Evolutionary conservation across 106 monocot genomes (phyloP).

Genomic region (Allium sativum): DNA sequence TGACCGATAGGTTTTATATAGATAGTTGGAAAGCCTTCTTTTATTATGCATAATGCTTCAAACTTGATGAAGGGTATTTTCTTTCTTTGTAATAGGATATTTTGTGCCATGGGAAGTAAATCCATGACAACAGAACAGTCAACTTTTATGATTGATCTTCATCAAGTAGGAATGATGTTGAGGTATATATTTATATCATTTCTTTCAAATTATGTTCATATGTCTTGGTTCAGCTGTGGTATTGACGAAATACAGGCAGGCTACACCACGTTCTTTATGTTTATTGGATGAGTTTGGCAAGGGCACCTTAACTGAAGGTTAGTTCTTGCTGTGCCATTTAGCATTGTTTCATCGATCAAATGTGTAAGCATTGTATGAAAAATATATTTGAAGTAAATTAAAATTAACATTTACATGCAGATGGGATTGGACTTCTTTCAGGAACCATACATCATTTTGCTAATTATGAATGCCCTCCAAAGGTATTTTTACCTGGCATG

Average conservation of each 20-base stretch:
- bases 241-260: conserved; percentile 45
- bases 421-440: conserved; percentile 95
- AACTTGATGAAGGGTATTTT: not conserved
- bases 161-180: conserved; percentile 98
- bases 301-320: conserved; percentile 94
- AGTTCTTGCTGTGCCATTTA: not conserved
- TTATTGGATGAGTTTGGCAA: conserved; percentile 99
- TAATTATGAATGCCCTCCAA: conserved; percentile 60
- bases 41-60: conserved; percentile 3
- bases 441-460: conserved; percentile 81
- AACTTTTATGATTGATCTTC: conserved; percentile 98
- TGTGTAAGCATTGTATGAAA: not conserved
- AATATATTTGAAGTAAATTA: not conserved
- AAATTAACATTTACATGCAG: conserved; percentile 19
- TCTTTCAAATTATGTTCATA: not conserved
- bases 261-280: conserved; percentile 80
- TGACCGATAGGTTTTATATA: conserved; percentile 75
- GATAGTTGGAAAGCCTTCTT: not conserved
- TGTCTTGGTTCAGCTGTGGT: not conserved
- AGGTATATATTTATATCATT: conserved; percentile 29
- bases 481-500: conserved; percentile 18
- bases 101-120: conserved; percentile 90
- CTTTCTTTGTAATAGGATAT: conserved; percentile 43
- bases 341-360: too few species aligned
- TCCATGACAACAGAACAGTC: conserved; percentile 78